Percentiles rank a stretch among this genome's conserved stretches.
phyloP scores from a whole-genome alignment of 1,139 yeast genomes.

The Scheffersomyces cryptocercus region DNA sequence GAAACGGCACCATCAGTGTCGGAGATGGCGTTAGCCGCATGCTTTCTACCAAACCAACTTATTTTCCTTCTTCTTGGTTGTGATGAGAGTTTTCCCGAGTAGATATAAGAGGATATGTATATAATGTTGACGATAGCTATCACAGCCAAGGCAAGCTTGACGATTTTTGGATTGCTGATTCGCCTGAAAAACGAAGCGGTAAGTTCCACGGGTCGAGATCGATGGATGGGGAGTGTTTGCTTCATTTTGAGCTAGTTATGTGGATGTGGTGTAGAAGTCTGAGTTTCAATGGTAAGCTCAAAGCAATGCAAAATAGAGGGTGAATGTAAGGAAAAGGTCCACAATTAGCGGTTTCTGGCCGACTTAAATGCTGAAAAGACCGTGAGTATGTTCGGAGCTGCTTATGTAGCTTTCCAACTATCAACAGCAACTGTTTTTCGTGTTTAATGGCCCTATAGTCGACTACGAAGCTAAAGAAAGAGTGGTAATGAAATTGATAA shows the following conservation, averaged over 20 bases:
- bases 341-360: too few relatives aligned
- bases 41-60: neutral
- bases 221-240: slow-evolving; percentile 1
- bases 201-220: neutral
- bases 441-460: too few relatives aligned
- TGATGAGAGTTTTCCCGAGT: neutral
- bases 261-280: too few relatives aligned
- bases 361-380: too few relatives aligned
- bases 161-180: neutral
- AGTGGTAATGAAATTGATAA: too few relatives aligned
- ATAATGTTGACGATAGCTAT: neutral
- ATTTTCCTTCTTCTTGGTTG: neutral
- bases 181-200: neutral
- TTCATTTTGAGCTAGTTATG: neutral
- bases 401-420: too few relatives aligned
- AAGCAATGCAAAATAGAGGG: too few relatives aligned
- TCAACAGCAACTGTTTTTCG: too few relatives aligned
- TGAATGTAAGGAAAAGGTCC: too few relatives aligned
- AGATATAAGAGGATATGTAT: neutral
- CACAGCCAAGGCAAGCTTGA: neutral
- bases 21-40: neutral
- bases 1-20: neutral
- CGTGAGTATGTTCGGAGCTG: too few relatives aligned
- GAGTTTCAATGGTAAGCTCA: too few relatives aligned
- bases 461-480: too few relatives aligned